Evolutionary conservation across 1,284 basidiomycete species (phyloP).

Genomic region (Vanrija humicola): DNA sequence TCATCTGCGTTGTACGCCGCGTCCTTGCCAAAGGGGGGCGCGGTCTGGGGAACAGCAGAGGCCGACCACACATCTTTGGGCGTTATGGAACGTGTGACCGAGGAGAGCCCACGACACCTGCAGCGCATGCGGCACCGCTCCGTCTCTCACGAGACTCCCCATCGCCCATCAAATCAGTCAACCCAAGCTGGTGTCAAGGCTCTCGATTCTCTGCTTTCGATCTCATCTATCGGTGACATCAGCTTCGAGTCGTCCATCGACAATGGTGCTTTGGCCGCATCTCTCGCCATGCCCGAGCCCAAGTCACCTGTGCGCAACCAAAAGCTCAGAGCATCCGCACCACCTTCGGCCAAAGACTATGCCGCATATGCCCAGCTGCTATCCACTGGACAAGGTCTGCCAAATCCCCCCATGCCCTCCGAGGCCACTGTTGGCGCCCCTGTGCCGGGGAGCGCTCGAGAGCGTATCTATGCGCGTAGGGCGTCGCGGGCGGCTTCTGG

Average conservation of each 20-base stretch:
- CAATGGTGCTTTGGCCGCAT: conserved; percentile 28
- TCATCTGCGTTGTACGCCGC: too few relatives aligned
- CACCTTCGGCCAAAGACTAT: conserved; percentile 15
- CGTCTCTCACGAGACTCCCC: conserved; percentile 17
- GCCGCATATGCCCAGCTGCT: conserved; percentile 1
- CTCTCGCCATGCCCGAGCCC: conserved; percentile 28
- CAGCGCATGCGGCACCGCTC: conserved; percentile 15
- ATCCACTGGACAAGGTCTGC: background rate
- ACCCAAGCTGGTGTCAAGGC: conserved; percentile 7
- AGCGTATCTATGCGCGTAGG: conserved; percentile 39
- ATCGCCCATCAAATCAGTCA: conserved; percentile 1
- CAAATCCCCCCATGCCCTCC: background rate
- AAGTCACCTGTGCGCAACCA: conserved; percentile 7
- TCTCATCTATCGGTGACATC: conserved; percentile 34
- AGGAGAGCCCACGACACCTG: conserved; percentile 19
- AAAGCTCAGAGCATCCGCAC: conserved; percentile 17
- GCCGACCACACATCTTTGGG: conserved; percentile 2
- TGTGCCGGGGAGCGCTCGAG: conserved; percentile 36
- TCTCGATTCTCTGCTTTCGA: conserved; percentile 15
- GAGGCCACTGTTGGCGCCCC: background rate
- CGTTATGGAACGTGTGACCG: conserved; percentile 26
- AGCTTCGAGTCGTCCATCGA: conserved; percentile 40
- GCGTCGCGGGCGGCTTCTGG: conserved; percentile 16
- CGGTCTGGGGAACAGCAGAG: too few relatives aligned
- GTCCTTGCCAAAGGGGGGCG: too few relatives aligned